Percentiles rank a stretch among this genome's conserved stretches.
Evolutionary conservation across 306 rosid species (phyloP).

Genomic region (Begonia loranthoides): DNA sequence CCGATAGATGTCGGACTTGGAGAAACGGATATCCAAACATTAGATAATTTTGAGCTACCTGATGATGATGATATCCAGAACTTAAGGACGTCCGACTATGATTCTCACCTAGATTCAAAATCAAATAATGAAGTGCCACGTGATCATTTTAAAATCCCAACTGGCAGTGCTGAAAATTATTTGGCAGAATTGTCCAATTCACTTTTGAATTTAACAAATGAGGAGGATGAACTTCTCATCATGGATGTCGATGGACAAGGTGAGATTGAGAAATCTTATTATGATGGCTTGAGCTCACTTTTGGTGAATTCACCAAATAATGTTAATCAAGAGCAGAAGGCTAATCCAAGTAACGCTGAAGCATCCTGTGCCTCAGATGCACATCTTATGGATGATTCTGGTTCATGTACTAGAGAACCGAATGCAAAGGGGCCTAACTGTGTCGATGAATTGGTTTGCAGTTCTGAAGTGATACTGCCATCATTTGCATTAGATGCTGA

Average conservation of each 20-base stretch:
- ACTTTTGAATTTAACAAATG: constrained; percentile 61
- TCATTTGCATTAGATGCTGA: constrained; percentile 31
- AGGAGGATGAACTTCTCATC: constrained; percentile 68
- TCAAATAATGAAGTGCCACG: constrained; percentile 15
- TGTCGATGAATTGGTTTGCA: constrained; percentile 21
- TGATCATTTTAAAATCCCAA: constrained; percentile 31
- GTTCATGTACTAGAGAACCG: constrained; percentile 23
- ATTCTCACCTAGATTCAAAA: constrained; percentile 15
- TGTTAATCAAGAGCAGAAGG: constrained; percentile 25
- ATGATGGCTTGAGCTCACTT: constrained; percentile 79
- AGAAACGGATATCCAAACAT: constrained; percentile 13
- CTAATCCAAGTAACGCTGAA: constrained; percentile 21
- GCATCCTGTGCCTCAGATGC: constrained; percentile 21
- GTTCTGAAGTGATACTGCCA: constrained; percentile 25
- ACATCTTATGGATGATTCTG: constrained; percentile 17
- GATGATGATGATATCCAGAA: constrained; percentile 19
- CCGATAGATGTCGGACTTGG: constrained; percentile 18
- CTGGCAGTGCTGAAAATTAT: constrained; percentile 43
- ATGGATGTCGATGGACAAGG: constrained; percentile 54
- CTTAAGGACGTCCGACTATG: constrained; percentile 16
- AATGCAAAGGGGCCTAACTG: constrained; percentile 26
- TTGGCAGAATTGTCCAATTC: constrained; percentile 67
- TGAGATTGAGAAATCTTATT: constrained; percentile 60
- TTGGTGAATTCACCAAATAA: constrained; percentile 42
- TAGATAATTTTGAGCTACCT: constrained; percentile 22